Percentiles rank a stretch among this genome's conserved stretches.
Evolutionary conservation across 768 basidiomycete species (phyloP).

Genomic region (Serendipita sp.): DNA sequence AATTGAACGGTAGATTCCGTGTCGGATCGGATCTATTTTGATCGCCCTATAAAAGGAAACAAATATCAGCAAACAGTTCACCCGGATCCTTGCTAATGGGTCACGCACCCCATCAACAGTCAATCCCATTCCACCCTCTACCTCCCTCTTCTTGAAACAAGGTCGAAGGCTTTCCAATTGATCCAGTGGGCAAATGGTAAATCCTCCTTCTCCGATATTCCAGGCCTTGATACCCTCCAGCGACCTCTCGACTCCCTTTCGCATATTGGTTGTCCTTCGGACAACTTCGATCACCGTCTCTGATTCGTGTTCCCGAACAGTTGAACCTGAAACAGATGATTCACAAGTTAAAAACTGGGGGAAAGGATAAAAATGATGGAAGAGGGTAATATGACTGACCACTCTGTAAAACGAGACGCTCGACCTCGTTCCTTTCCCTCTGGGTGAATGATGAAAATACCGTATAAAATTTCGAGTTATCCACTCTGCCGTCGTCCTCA

Average conservation of each 20-base stretch:
- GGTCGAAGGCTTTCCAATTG: conserved; percentile 36
- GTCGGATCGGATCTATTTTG: conserved; percentile 37
- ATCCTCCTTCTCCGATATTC: conserved; percentile 21
- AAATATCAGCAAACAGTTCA: conserved; percentile 10
- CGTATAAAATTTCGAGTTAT: conserved; percentile 60
- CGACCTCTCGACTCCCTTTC: conserved; percentile 40
- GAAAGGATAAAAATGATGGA: not conserved
- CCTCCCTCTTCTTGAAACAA: conserved; percentile 23
- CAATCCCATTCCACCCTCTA: not conserved
- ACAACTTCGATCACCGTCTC: conserved; percentile 53
- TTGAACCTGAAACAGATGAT: too few species aligned
- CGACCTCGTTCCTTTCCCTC: conserved; percentile 41
- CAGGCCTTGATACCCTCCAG: conserved; percentile 40
- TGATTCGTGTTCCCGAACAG: conserved; percentile 18
- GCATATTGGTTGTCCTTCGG: conserved; percentile 30
- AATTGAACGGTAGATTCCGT: conserved; percentile 70
- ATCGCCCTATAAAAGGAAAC: too few species aligned
- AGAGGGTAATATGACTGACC: conserved; percentile 30
- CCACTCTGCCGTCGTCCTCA: conserved; percentile 17
- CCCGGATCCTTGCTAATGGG: not conserved
- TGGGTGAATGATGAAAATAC: conserved; percentile 51
- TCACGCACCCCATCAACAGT: not conserved
- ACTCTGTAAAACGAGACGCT: conserved; percentile 42
- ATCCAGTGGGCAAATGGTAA: conserved; percentile 28
- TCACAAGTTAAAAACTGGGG: too few species aligned